Percentiles rank a stretch among this genome's conserved stretches.
These are phyloP conservation scores for Coniosporium tulheliwenetii DNA, from an alignment of 2,329 filamentous ascomycete genomes.

Conservation along the genomic window DNA sequence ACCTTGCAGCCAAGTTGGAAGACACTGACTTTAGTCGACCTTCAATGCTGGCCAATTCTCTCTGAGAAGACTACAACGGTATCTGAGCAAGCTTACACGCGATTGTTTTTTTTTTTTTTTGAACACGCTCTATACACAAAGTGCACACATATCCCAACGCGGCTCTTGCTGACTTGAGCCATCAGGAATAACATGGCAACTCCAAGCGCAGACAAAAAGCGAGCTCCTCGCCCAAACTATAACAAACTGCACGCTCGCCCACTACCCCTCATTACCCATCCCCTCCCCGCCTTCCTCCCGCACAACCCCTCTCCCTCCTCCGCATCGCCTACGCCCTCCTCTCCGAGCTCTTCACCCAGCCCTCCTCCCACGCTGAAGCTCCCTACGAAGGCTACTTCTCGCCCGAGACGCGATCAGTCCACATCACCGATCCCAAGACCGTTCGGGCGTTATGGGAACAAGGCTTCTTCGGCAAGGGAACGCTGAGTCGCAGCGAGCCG, in stretches of 20 bases:
- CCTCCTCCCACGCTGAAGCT: slow-evolving; percentile 46
- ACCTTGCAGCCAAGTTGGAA: slow-evolving; percentile 4
- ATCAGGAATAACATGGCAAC: no score
- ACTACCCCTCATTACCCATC: slow-evolving; percentile 65
- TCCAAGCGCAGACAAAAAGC: not conserved
- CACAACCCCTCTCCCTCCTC: slow-evolving; percentile 83
- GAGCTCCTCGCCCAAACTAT: slow-evolving; percentile 34
- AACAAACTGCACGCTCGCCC: slow-evolving; percentile 70
- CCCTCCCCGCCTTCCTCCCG: slow-evolving; percentile 75
- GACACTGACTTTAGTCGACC: slow-evolving; percentile 11
- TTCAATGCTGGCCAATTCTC: slow-evolving; percentile 16
- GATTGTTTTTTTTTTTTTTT: no score
- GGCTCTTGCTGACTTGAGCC: no score
- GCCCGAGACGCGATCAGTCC: slow-evolving; percentile 64
- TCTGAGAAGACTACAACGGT: slow-evolving; percentile 21
- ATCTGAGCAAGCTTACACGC: slow-evolving; percentile 12
- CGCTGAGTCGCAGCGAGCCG: slow-evolving; percentile 81
- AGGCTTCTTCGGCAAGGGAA: slow-evolving; percentile 95
- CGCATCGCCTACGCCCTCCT: slow-evolving; percentile 67
- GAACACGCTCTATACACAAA: no score
- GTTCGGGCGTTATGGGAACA: slow-evolving; percentile 84
- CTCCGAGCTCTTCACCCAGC: slow-evolving; percentile 51
- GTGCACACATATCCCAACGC: no score
- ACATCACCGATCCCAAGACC: slow-evolving; percentile 61
- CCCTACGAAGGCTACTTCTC: slow-evolving; percentile 67